phyloP scores from a whole-genome alignment of 805 yeast species.

The Helenozyma baotianmanensis region DNA sequence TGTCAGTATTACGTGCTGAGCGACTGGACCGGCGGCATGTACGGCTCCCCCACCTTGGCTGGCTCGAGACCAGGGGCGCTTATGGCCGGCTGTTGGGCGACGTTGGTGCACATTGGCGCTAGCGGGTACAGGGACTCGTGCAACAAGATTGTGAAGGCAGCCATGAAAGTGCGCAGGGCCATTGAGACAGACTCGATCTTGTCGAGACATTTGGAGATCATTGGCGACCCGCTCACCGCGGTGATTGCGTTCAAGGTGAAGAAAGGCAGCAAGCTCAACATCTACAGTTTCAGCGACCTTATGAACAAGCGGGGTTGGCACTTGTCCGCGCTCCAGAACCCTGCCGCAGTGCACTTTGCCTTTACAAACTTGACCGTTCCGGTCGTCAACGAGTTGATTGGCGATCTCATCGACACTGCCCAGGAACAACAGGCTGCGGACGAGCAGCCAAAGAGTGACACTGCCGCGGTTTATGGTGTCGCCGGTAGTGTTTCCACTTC shows the following conservation, averaged over 20 bases:
- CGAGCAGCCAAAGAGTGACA: slow-evolving; percentile 43
- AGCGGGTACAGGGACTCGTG: slow-evolving; percentile 75
- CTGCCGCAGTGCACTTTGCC: slow-evolving; percentile 89
- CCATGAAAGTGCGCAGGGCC: slow-evolving; percentile 49
- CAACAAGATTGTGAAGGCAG: slow-evolving; percentile 59
- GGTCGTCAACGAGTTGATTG: slow-evolving; percentile 55
- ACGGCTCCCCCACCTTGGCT: slow-evolving; percentile 94
- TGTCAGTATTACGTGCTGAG: slow-evolving; percentile 80
- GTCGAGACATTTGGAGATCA: slow-evolving; percentile 52
- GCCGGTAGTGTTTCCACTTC: slow-evolving; percentile 86
- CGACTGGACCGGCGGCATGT: slow-evolving; percentile 92
- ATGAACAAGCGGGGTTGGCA: slow-evolving; percentile 80
- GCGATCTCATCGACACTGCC: slow-evolving; percentile 45
- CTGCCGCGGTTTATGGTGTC: slow-evolving; percentile 91
- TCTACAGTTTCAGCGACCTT: slow-evolving; percentile 75
- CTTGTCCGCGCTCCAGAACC: slow-evolving; percentile 77
- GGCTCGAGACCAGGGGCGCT: slow-evolving; percentile 97
- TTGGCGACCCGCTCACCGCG: slow-evolving; percentile 83
- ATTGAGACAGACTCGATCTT: slow-evolving; percentile 42
- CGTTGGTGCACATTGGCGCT: slow-evolving; percentile 74
- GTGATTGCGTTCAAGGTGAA: slow-evolving; percentile 73
- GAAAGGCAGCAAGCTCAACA: slow-evolving; percentile 39
- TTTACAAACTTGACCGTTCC: slow-evolving; percentile 67
- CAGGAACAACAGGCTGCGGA: slow-evolving; percentile 31
- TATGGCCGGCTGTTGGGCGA: slow-evolving; percentile 98